phyloP scores from a whole-genome alignment of 495 filamentous ascomycete species.

The Penicillium goetzii region DNA sequence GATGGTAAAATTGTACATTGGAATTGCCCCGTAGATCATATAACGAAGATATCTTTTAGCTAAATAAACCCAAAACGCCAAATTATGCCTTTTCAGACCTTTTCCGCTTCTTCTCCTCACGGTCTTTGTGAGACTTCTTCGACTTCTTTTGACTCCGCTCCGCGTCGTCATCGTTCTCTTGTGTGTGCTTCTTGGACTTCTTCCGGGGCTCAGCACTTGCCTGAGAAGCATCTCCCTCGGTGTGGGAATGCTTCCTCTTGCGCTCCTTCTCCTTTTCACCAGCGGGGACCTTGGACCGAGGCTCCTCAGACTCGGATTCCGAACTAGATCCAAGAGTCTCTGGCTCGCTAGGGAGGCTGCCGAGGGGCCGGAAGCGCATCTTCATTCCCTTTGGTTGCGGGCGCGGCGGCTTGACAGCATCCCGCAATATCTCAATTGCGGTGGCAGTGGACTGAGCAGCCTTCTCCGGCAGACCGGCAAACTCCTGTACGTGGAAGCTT shows the following conservation, averaged over 20 bases:
- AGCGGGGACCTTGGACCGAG: constrained; percentile 42
- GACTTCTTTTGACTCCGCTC: constrained; percentile 36
- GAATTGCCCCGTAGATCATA: constrained; percentile 24
- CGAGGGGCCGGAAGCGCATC: constrained; percentile 63
- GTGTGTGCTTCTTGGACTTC: constrained; percentile 50
- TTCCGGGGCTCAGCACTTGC: constrained; percentile 38
- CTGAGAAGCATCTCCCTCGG: constrained; percentile 41
- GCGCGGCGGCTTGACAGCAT: constrained; percentile 46
- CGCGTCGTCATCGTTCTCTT: constrained; percentile 24
- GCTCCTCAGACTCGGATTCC: constrained; percentile 49
- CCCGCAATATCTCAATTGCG: constrained; percentile 41
- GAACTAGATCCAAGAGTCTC: constrained; percentile 54
- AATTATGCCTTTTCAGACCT: constrained; percentile 45
- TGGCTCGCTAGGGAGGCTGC: constrained; percentile 47
- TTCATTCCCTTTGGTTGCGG: constrained; percentile 61
- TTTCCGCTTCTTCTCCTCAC: constrained; percentile 50
- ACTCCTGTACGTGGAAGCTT: constrained; percentile 51
- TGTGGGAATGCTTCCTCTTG: constrained; percentile 48
- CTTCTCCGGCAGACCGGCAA: constrained; percentile 39
- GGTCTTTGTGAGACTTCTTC: constrained; percentile 47
- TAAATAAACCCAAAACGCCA: constrained; percentile 28
- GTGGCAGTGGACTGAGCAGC: constrained; percentile 26
- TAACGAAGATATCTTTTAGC: constrained; percentile 31
- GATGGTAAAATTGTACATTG: constrained; percentile 28
- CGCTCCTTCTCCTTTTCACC: constrained; percentile 37